phyloP scores from a whole-genome alignment of 2,329 filamentous ascomycete genomes.

The Cadophora gregata region DNA sequence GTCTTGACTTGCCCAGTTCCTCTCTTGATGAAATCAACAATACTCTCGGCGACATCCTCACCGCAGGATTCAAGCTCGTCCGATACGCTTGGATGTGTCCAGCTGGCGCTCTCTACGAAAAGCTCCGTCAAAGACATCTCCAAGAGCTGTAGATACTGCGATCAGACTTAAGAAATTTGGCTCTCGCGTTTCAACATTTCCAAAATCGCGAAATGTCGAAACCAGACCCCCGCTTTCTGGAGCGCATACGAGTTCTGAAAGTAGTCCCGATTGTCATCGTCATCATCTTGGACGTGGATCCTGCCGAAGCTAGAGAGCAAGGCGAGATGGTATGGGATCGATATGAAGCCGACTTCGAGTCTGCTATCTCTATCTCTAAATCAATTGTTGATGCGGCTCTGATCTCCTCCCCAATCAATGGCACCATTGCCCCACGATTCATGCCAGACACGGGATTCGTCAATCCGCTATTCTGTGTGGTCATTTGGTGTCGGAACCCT shows the following conservation, averaged over 20 bases:
- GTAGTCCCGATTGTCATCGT: not conserved
- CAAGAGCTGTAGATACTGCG: not conserved
- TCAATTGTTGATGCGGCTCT: not conserved
- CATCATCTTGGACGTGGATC: not conserved
- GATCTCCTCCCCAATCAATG: not conserved
- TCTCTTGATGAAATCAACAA: not conserved
- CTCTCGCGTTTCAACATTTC: not conserved
- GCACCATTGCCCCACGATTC: not conserved
- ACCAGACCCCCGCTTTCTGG: not conserved
- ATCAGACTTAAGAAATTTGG: not conserved
- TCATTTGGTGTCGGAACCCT: not conserved
- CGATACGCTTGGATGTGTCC: not conserved
- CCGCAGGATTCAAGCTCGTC: not conserved
- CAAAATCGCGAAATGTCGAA: not conserved
- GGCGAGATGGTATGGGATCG: constrained; percentile 5
- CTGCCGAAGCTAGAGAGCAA: not conserved
- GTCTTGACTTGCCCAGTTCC: not conserved
- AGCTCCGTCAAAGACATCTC: not conserved
- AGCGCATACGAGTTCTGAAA: not conserved
- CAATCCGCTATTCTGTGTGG: not conserved
- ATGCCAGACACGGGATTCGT: not conserved
- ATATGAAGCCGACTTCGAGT: not conserved
- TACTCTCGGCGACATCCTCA: not conserved
- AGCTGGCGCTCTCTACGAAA: not conserved
- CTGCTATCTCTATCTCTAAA: not conserved